These are phyloP conservation scores for Solanum corneliomulleri DNA, from an alignment of 257 asterid species.

Conservation along the genomic window DNA sequence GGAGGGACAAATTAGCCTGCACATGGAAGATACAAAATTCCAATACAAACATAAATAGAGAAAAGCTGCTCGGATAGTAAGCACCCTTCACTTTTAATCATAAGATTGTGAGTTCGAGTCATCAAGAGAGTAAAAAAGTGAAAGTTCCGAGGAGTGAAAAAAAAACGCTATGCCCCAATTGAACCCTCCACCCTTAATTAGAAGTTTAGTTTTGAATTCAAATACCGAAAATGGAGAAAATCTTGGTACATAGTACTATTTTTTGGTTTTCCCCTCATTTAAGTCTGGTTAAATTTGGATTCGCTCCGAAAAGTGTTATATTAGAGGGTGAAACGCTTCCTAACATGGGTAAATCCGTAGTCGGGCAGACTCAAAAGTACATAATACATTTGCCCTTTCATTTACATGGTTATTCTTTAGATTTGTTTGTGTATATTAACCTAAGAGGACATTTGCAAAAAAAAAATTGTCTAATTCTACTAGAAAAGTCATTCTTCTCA, in stretches of 20 bases:
- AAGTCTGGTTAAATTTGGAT: not conserved
- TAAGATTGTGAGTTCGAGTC: no score
- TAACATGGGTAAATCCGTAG: no score
- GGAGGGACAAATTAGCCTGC: not conserved
- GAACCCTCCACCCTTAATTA: not conserved
- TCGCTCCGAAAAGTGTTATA: rapidly evolving
- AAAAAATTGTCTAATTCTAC: no score
- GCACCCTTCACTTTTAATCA: no score
- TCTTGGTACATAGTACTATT: not conserved
- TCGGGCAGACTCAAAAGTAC: not conserved
- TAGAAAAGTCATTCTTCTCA: no score
- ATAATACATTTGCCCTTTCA: not conserved
- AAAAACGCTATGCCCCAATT: not conserved
- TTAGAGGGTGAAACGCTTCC: not conserved
- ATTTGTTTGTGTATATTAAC: not conserved
- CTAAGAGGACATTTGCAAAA: not conserved
- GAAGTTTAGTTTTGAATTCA: not conserved
- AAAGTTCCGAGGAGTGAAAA: no score
- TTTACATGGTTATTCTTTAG: not conserved
- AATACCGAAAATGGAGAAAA: not conserved
- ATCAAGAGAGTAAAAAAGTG: no score
- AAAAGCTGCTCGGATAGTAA: no score
- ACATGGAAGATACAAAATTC: not conserved
- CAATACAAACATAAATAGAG: not conserved
- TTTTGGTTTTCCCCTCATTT: no score